Evolutionary conservation across 352 stramenopile species (phyloP), one percentile per base, ranked within the genome.

Genomic region (Pythium sp.): DNA sequence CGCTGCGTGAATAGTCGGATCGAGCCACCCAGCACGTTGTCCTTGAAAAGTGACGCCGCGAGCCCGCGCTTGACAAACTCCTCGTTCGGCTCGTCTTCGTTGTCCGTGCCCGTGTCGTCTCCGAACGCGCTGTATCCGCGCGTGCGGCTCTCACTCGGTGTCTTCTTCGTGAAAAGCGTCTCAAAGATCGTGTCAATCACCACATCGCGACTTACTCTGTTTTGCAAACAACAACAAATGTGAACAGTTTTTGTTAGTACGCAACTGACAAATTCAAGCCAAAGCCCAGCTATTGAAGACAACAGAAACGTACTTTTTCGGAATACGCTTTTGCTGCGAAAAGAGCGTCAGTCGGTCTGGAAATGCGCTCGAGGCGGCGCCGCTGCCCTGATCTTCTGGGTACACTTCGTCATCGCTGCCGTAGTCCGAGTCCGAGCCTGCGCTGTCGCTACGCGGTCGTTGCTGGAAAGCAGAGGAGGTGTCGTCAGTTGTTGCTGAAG

Each of bases 101-200:
- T 92, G 62, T 93, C 84, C 20, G 84, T 94, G 41, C 84, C 86
- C 36, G 84, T 89, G 67, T 91, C 82, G 49, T 94, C 82, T 30
- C 82, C 84, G 63, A 92, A 92, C 1, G 79, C 82, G 43, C 82
- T 91, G 56, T 90, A 78, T 2, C 72, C 75, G 12, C 74, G 71
- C 15, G 74, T 47, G 24, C 72, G 69, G 61, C 68, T 61, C 22
- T 58, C 57, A 5, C 43, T 61, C 14, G 60, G 18, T 38, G 65
- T 62, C 15, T 83, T 72, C 47, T 79, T 79, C 18, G 73, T 69
- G 51, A 95, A 95, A 1, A 95, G 73, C 34, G 86, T 83, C 49
- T 78, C 71, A 43, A 94, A 95, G 34, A 95, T 84, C 49, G 83
- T 93, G 64, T 95, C 83, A 61, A 95, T 91, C 57, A 93, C 84